Evolutionary conservation across 257 asterid genomes (phyloP), one percentile per base, ranked within the genome.

Genomic region (Gynochthodes officinalis): DNA sequence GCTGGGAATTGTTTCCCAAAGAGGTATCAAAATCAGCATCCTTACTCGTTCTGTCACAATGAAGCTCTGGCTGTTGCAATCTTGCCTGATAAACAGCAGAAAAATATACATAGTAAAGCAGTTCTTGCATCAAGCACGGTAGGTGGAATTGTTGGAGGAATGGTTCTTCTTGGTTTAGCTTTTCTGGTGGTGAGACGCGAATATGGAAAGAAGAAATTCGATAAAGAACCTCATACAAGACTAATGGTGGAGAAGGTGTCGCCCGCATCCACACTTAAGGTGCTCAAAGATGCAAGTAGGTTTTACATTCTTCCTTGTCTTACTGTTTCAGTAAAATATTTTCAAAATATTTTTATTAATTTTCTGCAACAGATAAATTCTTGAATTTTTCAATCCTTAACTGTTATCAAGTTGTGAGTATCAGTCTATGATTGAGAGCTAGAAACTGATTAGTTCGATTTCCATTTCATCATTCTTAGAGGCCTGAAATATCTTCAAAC

Each of bases 211-310:
- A 37, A 78, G 81, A 73, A 73, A 55, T 57, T 25, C 67, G 78
- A 81, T 54, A 76, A 81, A 74, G 81, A 37, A 40, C 76, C 88
- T 69, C 86, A 50, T 39, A 76, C 88, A n/a, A 83, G 73, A 61
- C 68, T 80, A 70, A 80, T 88, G 4, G 74, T 86, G 49, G 96
- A 89, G 78, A 86, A 82, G 74, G 85, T 84, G 42, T 83, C 93
- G 12, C 90, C 92, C 46, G 97, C 76, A 1, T 77, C 80, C 78
- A 85, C 96, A 16, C 88, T 89, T 25, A 86, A 89, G 91, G 82
- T 93, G 79, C 98, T 93, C 73, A 83, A 84, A 77, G 96, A 93
- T 82, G 98, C 97, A 78, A 89, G 98, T 93, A 79, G 77, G 91
- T 50, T 69, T 10, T 42, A 54, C 53, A 48, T 21, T 35, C 13